Conservation (phyloP, 768 basidiomycete genomes). For the Mycena alexandri region DNA sequence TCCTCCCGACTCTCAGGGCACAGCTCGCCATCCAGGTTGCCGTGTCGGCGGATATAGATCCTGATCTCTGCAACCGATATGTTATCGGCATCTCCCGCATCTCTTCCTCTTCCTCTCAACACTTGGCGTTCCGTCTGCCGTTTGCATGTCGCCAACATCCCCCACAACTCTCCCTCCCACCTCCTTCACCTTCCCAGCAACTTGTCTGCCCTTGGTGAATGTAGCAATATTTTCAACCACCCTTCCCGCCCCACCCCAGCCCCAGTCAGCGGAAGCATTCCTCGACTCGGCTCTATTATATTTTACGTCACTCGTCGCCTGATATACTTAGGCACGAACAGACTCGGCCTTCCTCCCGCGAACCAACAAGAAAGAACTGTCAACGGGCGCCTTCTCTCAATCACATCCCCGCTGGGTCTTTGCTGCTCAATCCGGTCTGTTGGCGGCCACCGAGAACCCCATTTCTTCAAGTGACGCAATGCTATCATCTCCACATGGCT, state of each 20-base stretch:
- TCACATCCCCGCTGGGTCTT: slow-evolving; percentile 20
- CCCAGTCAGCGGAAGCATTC: slow-evolving; percentile 20
- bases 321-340: slow-evolving; percentile 34
- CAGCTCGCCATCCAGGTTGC: slow-evolving; percentile 54
- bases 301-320: slow-evolving; percentile 31
- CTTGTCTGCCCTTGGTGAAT: too few relatives aligned
- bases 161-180: not conserved
- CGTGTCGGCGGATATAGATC: slow-evolving; percentile 64
- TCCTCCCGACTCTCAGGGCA: slow-evolving; percentile 46
- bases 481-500: slow-evolving; percentile 29
- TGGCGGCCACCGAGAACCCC: slow-evolving; percentile 19
- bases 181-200: too few relatives aligned
- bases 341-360: not conserved
- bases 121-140: slow-evolving; percentile 13
- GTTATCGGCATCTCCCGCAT: slow-evolving; percentile 19
- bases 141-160: not conserved
- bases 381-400: slow-evolving; percentile 11
- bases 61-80: slow-evolving; percentile 44
- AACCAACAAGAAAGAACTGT: not conserved
- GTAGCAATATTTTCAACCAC: not conserved
- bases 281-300: slow-evolving; percentile 28
- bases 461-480: slow-evolving; percentile 26
- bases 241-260: not conserved
- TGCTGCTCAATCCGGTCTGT: slow-evolving; percentile 12
- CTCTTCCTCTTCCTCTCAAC: not conserved